These are phyloP conservation scores for Nosema granulosis DNA, from an alignment of 371 early-diverging fungal species.

Conservation along the genomic window DNA sequence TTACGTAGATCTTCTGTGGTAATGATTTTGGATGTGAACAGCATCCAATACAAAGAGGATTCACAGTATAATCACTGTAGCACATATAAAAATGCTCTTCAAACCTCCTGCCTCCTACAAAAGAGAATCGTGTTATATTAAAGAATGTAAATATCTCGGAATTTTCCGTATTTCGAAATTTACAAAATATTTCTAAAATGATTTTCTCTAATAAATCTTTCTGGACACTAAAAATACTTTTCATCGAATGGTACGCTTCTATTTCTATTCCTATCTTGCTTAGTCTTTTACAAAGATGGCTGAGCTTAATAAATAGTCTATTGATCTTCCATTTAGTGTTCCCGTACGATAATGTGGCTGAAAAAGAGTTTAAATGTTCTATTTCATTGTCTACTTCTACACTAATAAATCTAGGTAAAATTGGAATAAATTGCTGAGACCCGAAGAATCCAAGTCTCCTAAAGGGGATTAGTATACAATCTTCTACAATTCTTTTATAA, in stretches of 20 bases:
- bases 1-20: conserved; percentile 11
- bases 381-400: background rate
- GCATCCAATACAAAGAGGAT: background rate
- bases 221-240: background rate
- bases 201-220: conserved; percentile 16
- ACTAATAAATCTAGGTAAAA: background rate
- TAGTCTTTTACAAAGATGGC: background rate
- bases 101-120: conserved; percentile 33
- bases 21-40: background rate
- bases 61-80: background rate
- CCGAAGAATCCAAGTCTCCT: background rate
- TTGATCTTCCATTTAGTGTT: conserved; percentile 15
- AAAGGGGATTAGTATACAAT: conserved; percentile 4
- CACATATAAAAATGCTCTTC: conserved; percentile 36
- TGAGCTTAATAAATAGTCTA: background rate
- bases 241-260: background rate
- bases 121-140: conserved; percentile 18
- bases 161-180: background rate
- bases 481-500: background rate
- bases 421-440: background rate
- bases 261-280: background rate
- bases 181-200: conserved; percentile 9
- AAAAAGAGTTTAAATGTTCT: background rate
- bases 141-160: conserved; percentile 18
- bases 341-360: conserved; percentile 17